Conservation (phyloP, 129 eudicot species). For the Pulicaria dysenterica region DNA sequence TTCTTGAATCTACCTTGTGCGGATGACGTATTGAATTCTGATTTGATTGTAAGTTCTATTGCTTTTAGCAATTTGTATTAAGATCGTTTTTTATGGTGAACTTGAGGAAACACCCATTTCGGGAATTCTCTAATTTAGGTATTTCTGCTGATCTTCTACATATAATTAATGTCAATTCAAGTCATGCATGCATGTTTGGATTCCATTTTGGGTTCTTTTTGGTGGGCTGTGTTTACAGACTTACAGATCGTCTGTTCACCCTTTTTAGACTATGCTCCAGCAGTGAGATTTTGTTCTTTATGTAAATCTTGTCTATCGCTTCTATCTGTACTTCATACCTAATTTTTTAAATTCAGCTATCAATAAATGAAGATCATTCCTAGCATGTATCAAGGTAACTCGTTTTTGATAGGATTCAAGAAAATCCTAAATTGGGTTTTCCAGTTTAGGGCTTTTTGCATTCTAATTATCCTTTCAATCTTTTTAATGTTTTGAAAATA, state of each 20-base stretch:
- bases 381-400: constrained; percentile 12
- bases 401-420: not conserved
- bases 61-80: constrained; percentile 3
- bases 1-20: constrained; percentile 3
- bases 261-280: not conserved
- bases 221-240: constrained; percentile 8
- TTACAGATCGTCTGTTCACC: constrained; percentile 8
- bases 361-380: constrained; percentile 18
- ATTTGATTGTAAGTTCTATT: constrained; percentile 1
- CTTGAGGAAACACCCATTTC: constrained; percentile 18
- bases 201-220: not conserved
- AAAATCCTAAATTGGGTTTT: not conserved
- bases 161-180: not conserved
- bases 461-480: not conserved
- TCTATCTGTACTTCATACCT: not conserved
- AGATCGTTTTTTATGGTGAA: constrained; percentile 14
- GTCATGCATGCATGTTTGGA: constrained; percentile 33
- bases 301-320: not conserved
- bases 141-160: not conserved
- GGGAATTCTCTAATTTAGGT: constrained; percentile 27
- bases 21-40: not conserved
- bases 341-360: not conserved
- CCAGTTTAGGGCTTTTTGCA: constrained; percentile 15
- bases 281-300: constrained; percentile 10
- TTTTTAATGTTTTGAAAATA: not conserved